Percentiles rank a stretch among this genome's conserved stretches.
These are phyloP conservation scores for Ceratocystis cacaofunesta DNA, from an alignment of 2,329 filamentous ascomycete species.

Conservation along the genomic window DNA sequence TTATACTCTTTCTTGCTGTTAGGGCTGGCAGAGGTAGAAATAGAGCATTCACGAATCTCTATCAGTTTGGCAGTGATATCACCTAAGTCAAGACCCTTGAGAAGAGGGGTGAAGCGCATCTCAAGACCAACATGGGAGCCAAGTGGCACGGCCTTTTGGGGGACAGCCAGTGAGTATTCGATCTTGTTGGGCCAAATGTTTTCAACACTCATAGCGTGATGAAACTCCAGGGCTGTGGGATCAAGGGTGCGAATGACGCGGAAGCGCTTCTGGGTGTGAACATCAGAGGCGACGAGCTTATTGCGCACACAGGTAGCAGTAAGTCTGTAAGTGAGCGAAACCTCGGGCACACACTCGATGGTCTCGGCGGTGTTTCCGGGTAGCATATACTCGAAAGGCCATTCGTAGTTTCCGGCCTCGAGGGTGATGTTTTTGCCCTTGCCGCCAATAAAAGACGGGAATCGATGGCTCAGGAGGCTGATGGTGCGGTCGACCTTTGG, in stretches of 20 bases:
- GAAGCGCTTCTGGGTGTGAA: conserved; percentile 64
- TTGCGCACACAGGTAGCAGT: conserved; percentile 80
- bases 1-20: conserved; percentile 41
- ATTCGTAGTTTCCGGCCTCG: conserved; percentile 66
- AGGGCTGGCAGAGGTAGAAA: conserved; percentile 32
- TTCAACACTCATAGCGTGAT: conserved; percentile 87
- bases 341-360: conserved; percentile 75
- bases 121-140: conserved; percentile 74
- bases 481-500: conserved; percentile 44
- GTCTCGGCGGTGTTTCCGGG: conserved; percentile 66
- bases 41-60: conserved; percentile 57
- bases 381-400: conserved; percentile 62
- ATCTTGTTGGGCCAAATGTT: conserved; percentile 98
- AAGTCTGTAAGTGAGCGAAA: conserved; percentile 76
- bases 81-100: conserved; percentile 80
- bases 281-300: conserved; percentile 67
- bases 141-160: conserved; percentile 87
- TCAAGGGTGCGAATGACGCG: conserved; percentile 66
- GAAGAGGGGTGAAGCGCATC: conserved; percentile 71
- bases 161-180: conserved; percentile 85
- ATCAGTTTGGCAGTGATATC: conserved; percentile 66
- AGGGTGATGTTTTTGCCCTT: conserved; percentile 45
- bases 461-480: conserved; percentile 53
- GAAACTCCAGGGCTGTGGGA: conserved; percentile 58
- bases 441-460: conserved; percentile 47